Conservation (phyloP, 345 rosid species). For the Carallia pectinifolia region DNA sequence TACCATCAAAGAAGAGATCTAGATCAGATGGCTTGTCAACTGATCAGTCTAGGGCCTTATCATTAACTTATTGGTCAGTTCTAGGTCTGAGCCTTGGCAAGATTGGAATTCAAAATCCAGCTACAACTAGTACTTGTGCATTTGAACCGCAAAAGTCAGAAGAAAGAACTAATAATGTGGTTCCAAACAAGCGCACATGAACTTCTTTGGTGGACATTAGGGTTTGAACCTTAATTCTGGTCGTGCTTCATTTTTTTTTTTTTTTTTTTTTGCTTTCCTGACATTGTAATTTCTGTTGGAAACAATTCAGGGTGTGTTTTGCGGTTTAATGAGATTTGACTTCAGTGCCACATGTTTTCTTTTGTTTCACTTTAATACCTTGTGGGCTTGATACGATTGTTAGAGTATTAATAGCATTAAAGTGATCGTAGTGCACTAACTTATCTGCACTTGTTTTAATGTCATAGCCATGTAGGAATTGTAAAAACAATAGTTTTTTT, state of each 20-base stretch:
- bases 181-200: slow-evolving; percentile 84
- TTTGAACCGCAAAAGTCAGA: slow-evolving; percentile 72
- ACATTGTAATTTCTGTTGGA: not conserved
- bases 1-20: slow-evolving; percentile 84
- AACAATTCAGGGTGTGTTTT: too few species aligned
- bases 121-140: slow-evolving; percentile 55
- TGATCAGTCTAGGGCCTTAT: slow-evolving; percentile 49
- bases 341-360: too few species aligned
- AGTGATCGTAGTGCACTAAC: too few species aligned
- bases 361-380: too few species aligned
- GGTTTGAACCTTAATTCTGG: slow-evolving; percentile 41
- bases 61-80: slow-evolving; percentile 57
- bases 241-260: not conserved
- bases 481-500: too few species aligned
- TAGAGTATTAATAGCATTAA: too few species aligned
- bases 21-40: slow-evolving; percentile 61
- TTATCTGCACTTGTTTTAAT: too few species aligned
- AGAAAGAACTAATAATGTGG: slow-evolving; percentile 61
- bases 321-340: too few species aligned
- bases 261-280: not conserved
- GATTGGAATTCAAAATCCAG: slow-evolving; percentile 72
- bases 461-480: too few species aligned
- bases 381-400: too few species aligned
- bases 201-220: slow-evolving; percentile 77
- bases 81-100: slow-evolving; percentile 58